These are phyloP conservation scores for Microascus cirrosus DNA, from an alignment of 2,329 filamentous ascomycete genomes.

Conservation along the genomic window DNA sequence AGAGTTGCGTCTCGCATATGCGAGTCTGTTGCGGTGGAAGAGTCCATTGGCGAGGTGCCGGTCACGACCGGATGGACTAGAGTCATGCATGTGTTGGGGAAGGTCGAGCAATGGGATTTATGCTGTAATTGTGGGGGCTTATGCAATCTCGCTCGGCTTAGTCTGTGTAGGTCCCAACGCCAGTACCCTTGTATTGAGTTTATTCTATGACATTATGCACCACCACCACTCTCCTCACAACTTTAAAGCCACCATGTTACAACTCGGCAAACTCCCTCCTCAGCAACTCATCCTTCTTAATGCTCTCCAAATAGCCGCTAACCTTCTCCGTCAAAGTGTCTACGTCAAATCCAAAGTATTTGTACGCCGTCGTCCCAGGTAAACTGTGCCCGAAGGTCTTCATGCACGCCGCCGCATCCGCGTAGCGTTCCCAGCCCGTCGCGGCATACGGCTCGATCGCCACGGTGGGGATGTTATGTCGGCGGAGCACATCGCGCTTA, in stretches of 20 bases:
- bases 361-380: slow-evolving; percentile 41
- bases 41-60: too few species aligned
- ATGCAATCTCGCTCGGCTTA: not conserved
- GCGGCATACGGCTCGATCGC: slow-evolving; percentile 49
- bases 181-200: not conserved
- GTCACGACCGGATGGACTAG: too few species aligned
- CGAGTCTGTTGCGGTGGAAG: not conserved
- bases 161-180: not conserved
- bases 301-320: not conserved
- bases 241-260: not conserved
- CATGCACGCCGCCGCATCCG: slow-evolving; percentile 43
- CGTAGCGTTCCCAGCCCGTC: slow-evolving; percentile 50
- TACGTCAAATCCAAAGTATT: slow-evolving; percentile 42
- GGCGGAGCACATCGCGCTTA: slow-evolving; percentile 72
- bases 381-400: slow-evolving; percentile 43
- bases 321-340: slow-evolving; percentile 1
- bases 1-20: not conserved
- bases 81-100: too few species aligned
- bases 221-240: not conserved
- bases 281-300: slow-evolving; percentile 3
- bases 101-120: too few species aligned
- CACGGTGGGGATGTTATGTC: slow-evolving; percentile 33
- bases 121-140: too few species aligned
- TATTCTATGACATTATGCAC: not conserved
- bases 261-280: slow-evolving; percentile 6